Base-by-base conservation (phyloP, 345 rosid genomes). In the Laguncularia racemosa region DNA sequence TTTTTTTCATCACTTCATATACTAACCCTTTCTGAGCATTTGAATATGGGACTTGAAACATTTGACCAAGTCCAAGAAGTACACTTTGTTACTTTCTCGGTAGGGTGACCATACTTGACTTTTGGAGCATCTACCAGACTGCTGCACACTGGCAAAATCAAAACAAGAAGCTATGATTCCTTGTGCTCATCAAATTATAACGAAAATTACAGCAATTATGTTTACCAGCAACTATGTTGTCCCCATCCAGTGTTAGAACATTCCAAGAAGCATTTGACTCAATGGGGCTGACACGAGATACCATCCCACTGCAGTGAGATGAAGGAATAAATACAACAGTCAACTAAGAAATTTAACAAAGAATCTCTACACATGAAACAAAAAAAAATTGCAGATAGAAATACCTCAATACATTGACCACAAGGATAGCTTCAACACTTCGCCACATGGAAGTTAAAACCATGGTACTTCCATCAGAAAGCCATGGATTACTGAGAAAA, bases 401-500 rank as follows among this genome's bases (percentile, higher is more conserved):
- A 63, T 67, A 89, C 99, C 88, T 89, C 53, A 73, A 55, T 45
- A 84, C 67, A 70, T 93, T 68, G 40, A 93, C 85, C 18, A 82
- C 76, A 71, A 86, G 80, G 53, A 89, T 69, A 59, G 71, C 92
- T 82, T 82, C 80, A 68, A 62, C 45, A 78, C 97, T 87, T 50
- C 73, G 57, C 95, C 95, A 93, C 49, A 65, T 44, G 56, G 99
- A 83, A 76, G 91, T 71, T 59, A 93, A 61, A 64, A 89, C 67
- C 78, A 93, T 67, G 33, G 83, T 87, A 67, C 76, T 65, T 66
- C 96, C 88, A 81, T 93, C 96, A 62, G 97, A 85, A 63, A 93
- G 89, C 97, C 99, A 93, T 2, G 95, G 91, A 56, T 79, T 76
- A 46, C 57, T 56, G 50, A 78, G 88, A 54, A 84, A 57, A 58